phyloP scores from a whole-genome alignment of 306 rosid genomes.

The Lupinus albus region DNA sequence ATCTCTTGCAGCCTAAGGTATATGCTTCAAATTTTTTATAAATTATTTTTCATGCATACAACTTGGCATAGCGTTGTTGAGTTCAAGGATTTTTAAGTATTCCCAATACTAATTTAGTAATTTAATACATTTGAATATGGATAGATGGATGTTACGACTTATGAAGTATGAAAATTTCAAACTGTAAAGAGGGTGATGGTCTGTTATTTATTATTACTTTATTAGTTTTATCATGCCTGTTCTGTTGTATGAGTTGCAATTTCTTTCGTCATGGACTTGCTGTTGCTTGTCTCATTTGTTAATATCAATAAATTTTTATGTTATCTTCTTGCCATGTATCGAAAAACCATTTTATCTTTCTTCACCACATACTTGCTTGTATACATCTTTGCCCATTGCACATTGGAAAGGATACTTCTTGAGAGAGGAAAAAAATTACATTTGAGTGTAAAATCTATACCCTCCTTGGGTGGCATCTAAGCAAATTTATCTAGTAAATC shows the following conservation, averaged over 20 bases:
- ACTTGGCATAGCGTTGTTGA: not conserved
- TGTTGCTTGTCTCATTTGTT: not conserved
- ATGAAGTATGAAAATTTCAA: too few species aligned
- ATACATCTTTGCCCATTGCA: not conserved
- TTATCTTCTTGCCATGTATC: not conserved
- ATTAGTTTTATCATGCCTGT: not conserved
- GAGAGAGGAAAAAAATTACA: too few species aligned
- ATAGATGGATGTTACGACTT: too few species aligned
- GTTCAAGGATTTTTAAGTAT: not conserved
- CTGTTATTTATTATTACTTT: too few species aligned
- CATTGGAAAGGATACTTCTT: not conserved
- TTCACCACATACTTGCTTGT: not conserved
- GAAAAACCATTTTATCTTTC: not conserved
- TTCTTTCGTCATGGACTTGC: not conserved
- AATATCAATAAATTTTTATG: not conserved
- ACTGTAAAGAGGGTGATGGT: too few species aligned
- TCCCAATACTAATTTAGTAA: not conserved
- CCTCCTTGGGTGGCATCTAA: too few species aligned
- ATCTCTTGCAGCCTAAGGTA: conserved; percentile 80
- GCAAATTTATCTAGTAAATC: not conserved
- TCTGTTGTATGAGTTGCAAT: not conserved
- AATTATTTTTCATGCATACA: not conserved
- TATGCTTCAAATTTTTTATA: conserved; percentile 14
- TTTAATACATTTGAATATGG: not conserved
- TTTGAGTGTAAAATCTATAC: conserved; percentile 6